Conservation (phyloP, 192 early-diverging fungal species). For the Coemansia sp. region DNA sequence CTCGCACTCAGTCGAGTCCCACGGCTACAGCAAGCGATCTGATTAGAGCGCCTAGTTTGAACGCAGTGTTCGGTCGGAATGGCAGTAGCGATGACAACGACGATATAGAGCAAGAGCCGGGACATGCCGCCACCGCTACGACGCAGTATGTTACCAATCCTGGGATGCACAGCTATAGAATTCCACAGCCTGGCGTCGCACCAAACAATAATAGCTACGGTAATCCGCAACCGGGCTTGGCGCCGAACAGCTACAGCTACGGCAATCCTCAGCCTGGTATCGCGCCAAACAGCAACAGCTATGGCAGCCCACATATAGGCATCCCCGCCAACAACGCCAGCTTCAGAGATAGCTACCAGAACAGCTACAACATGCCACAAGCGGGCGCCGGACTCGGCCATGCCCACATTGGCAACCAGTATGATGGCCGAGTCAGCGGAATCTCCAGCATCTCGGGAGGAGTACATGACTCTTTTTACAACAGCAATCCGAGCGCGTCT, state of each 20-base stretch:
- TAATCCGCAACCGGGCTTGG: slow-evolving; percentile 2
- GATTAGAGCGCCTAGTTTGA: background rate
- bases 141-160: slow-evolving; percentile 6
- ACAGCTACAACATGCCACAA: slow-evolving; percentile 5
- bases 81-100: background rate
- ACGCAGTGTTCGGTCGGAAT: slow-evolving; percentile 1
- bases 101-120: background rate
- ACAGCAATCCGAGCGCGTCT: background rate
- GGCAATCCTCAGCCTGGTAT: background rate
- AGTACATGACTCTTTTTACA: background rate
- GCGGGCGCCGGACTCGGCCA: slow-evolving; percentile 1
- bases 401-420: background rate
- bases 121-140: background rate
- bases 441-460: background rate
- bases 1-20: background rate
- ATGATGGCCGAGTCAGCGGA: slow-evolving; percentile 3
- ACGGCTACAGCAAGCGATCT: background rate
- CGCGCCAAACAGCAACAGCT: slow-evolving; percentile 8
- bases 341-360: slow-evolving; percentile 7
- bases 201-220: slow-evolving; percentile 12
- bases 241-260: slow-evolving; percentile 3
- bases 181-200: background rate
- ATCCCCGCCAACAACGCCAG: background rate
- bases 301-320: background rate
- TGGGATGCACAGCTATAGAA: background rate